phyloP scores from a whole-genome alignment of 768 basidiomycete genomes.

The Collybia nuda region DNA sequence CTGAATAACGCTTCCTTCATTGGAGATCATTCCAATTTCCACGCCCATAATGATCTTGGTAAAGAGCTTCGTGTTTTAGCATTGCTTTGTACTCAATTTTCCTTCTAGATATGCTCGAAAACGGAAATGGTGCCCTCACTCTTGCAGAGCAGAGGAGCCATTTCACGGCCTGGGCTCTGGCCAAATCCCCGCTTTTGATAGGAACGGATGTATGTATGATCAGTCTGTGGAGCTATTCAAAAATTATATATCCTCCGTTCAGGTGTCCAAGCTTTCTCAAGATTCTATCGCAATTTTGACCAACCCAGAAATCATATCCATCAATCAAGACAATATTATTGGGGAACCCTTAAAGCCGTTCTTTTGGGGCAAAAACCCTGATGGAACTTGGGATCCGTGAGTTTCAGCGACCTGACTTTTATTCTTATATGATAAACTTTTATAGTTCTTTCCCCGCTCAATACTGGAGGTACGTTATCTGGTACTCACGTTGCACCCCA shows the following conservation, averaged over 20 bases:
- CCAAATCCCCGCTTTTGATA: constrained; percentile 52
- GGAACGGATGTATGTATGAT: constrained; percentile 40
- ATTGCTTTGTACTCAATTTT: background rate
- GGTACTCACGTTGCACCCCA: background rate
- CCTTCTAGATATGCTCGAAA: constrained; percentile 24
- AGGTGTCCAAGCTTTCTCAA: constrained; percentile 22
- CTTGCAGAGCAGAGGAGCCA: constrained; percentile 52
- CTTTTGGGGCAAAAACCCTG: constrained; percentile 57
- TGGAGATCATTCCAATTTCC: constrained; percentile 34
- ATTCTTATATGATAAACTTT: constrained; percentile 29
- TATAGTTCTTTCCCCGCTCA: constrained; percentile 48
- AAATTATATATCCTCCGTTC: background rate
- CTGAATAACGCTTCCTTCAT: constrained; percentile 26
- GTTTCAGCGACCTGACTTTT: constrained; percentile 1
- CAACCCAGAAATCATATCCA: constrained; percentile 54
- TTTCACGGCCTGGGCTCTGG: constrained; percentile 57
- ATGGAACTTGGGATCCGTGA: constrained; percentile 26
- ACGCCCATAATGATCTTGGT: constrained; percentile 53
- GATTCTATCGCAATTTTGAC: constrained; percentile 43
- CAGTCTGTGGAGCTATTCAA: background rate
- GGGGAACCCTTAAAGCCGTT: constrained; percentile 53
- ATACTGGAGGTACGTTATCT: constrained; percentile 43
- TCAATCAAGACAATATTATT: constrained; percentile 51
- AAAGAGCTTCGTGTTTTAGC: background rate
- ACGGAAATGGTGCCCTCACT: constrained; percentile 50